A percentile compares a stretch with the other conserved stretches of the same genome.
Evolutionary conservation across 2,329 filamentous ascomycete species (phyloP).

Genomic region (Fusarium virguliforme): DNA sequence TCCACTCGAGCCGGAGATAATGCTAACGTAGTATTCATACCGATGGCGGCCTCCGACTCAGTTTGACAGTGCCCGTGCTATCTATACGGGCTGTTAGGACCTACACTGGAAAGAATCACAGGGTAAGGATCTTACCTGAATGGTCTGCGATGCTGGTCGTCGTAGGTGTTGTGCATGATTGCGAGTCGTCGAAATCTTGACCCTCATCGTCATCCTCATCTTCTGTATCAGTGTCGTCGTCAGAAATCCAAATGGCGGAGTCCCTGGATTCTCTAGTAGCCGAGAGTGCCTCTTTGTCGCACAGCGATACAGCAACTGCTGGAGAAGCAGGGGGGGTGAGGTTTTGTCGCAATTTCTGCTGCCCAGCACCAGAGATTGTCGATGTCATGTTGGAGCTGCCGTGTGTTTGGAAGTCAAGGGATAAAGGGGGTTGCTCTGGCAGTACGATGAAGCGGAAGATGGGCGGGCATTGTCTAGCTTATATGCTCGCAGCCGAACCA

Average conservation of each 20-base stretch:
- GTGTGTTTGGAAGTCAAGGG: no score
- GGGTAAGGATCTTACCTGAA: slow-evolving; percentile 11
- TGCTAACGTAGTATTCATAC: slow-evolving; percentile 19
- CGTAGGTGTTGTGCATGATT: background rate
- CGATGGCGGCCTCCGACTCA: slow-evolving; percentile 21
- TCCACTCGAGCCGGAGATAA: slow-evolving; percentile 20
- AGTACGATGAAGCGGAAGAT: slow-evolving; percentile 4
- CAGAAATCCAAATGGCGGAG: no score
- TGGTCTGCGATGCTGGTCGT: background rate
- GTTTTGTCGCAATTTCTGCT: background rate
- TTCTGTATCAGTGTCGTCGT: no score
- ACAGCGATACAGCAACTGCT: background rate
- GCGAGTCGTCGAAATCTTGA: background rate
- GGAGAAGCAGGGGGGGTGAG: background rate
- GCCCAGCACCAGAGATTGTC: background rate
- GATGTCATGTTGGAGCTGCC: background rate
- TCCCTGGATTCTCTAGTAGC: no score
- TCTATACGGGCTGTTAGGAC: slow-evolving; percentile 14
- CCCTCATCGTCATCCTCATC: background rate
- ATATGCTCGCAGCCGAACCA: slow-evolving; percentile 10
- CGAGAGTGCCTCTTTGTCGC: background rate
- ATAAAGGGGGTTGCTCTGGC: background rate
- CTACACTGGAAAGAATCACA: slow-evolving; percentile 5
- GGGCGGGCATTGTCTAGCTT: slow-evolving; percentile 4
- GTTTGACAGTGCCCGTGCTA: slow-evolving; percentile 23